Evolutionary conservation across 2,329 filamentous ascomycete species (phyloP).

Genomic region (Akanthomyces dipterigenus): DNA sequence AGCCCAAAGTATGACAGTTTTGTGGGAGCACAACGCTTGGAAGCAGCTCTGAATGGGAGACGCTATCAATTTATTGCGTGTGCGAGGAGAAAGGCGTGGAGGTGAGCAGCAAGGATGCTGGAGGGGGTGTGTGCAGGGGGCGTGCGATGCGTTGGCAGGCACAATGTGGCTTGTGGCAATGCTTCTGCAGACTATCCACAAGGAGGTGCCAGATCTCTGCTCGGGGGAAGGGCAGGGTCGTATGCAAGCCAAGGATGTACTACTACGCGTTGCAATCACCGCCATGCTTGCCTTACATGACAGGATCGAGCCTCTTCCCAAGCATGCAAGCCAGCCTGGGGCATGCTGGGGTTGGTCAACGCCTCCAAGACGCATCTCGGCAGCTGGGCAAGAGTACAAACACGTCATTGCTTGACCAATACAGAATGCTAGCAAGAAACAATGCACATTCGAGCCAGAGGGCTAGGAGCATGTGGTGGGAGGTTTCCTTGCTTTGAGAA

Average conservation of each 20-base stretch:
- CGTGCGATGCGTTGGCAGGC: neutral
- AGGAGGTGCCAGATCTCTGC: neutral
- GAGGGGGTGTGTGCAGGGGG: neutral
- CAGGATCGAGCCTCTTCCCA: neutral
- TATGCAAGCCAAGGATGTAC: neutral
- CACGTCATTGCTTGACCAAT: neutral
- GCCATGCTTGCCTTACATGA: neutral
- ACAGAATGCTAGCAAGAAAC: neutral
- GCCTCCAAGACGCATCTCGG: neutral
- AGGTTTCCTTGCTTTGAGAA: neutral
- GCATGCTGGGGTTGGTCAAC: neutral
- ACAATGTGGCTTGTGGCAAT: slow-evolving; percentile 3
- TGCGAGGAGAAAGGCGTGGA: neutral
- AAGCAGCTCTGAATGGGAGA: neutral
- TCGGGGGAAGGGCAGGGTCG: neutral
- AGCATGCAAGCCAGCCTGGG: neutral
- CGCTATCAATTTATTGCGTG: neutral
- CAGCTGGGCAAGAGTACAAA: neutral
- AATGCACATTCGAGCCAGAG: neutral
- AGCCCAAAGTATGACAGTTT: neutral
- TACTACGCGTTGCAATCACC: neutral
- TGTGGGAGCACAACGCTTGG: neutral
- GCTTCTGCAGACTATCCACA: neutral
- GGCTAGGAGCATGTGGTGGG: neutral
- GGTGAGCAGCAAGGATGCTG: neutral